Conservation (phyloP, 2,329 filamentous ascomycete genomes). For the Pseudocercospora cruenta region DNA sequence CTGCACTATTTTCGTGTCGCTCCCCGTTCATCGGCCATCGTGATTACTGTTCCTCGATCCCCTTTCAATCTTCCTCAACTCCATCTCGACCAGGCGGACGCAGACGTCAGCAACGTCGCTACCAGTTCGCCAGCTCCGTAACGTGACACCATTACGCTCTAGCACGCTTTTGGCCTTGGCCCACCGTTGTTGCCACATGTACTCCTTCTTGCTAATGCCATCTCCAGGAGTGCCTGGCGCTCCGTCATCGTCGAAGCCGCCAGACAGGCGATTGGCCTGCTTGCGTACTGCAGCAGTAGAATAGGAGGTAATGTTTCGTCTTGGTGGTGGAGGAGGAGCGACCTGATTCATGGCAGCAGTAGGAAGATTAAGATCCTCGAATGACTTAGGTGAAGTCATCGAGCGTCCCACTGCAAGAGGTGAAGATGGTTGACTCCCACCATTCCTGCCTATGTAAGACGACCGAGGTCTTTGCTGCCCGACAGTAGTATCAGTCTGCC, state of each 20-base stretch:
- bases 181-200: slow-evolving; percentile 72
- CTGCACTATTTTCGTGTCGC: background rate
- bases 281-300: slow-evolving; percentile 33
- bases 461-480: slow-evolving; percentile 13
- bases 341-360: slow-evolving; percentile 20
- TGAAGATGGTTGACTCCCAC: slow-evolving; percentile 22
- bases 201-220: slow-evolving; percentile 67
- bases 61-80: slow-evolving; percentile 48
- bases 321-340: slow-evolving; percentile 30
- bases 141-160: slow-evolving; percentile 65
- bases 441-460: slow-evolving; percentile 1
- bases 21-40: slow-evolving; percentile 4
- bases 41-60: slow-evolving; percentile 22
- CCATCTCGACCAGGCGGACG: slow-evolving; percentile 64
- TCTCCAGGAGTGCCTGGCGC: slow-evolving; percentile 39
- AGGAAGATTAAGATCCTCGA: slow-evolving; percentile 27
- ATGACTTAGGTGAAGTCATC: slow-evolving; percentile 23
- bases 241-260: slow-evolving; percentile 33
- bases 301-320: slow-evolving; percentile 36
- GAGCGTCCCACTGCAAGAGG: slow-evolving; percentile 20
- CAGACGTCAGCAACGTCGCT: slow-evolving; percentile 70
- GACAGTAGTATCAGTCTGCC: slow-evolving; percentile 23
- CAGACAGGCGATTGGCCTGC: slow-evolving; percentile 40
- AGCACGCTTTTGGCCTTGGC: slow-evolving; percentile 66
- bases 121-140: slow-evolving; percentile 75